phyloP scores from a whole-genome alignment of 192 early-diverging fungal species.

The Entophlyctis luteolus region DNA sequence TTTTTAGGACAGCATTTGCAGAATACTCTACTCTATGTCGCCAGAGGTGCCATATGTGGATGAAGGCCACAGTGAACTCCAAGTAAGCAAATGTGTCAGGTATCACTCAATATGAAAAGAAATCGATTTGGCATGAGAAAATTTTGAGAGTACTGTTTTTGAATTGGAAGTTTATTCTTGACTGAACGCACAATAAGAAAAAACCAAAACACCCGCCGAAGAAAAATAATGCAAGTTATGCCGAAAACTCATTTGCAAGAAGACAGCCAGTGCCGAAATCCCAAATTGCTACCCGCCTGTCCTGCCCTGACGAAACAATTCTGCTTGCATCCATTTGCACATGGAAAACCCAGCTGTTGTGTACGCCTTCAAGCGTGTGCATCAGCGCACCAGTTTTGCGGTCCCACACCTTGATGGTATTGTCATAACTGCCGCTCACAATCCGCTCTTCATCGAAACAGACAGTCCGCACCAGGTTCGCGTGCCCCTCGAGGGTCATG shows the following conservation, averaged over 20 bases:
- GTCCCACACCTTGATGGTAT: slow-evolving; percentile 94
- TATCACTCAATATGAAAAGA: no score
- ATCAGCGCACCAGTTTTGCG: slow-evolving; percentile 71
- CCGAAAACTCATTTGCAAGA: slow-evolving; percentile 16
- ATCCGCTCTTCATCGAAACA: slow-evolving; percentile 77
- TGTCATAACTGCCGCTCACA: slow-evolving; percentile 90
- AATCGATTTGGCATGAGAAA: no score
- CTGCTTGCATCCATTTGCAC: slow-evolving; percentile 78
- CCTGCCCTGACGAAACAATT: slow-evolving; percentile 70
- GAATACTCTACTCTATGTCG: no score
- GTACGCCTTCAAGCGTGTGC: slow-evolving; percentile 55
- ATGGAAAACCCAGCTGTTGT: slow-evolving; percentile 95
- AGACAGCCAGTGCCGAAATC: slow-evolving; percentile 40
- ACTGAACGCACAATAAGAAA: background rate
- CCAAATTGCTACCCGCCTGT: slow-evolving; percentile 52
- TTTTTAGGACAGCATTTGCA: no score
- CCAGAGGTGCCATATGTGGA: no score
- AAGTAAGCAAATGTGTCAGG: no score
- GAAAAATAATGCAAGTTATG: background rate
- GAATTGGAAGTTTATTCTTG: background rate
- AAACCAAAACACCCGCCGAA: background rate
- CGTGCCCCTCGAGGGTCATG: slow-evolving; percentile 61
- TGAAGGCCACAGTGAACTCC: no score
- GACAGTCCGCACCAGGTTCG: slow-evolving; percentile 86
- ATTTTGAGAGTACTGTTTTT: background rate